Evolutionary conservation across 2,329 filamentous ascomycete species (phyloP).

Genomic region (Colletotrichum sp.): DNA sequence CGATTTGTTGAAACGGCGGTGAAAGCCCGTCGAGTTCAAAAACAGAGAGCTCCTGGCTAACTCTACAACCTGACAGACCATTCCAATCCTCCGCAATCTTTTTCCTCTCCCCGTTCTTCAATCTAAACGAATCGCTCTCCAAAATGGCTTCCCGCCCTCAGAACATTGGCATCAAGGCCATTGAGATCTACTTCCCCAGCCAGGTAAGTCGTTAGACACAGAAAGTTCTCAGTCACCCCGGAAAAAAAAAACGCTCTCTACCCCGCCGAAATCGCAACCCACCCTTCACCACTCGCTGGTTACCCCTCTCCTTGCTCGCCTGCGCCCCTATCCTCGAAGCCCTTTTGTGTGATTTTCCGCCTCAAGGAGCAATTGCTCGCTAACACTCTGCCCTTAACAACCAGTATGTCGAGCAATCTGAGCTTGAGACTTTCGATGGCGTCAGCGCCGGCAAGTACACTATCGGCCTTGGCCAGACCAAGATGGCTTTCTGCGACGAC

Average conservation of each 20-base stretch:
- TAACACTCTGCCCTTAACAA: neutral
- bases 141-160: constrained; percentile 78
- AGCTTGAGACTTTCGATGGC: constrained; percentile 87
- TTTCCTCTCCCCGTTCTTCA: neutral
- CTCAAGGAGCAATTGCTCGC: neutral
- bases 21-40: constrained; percentile 15
- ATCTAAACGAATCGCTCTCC: constrained; percentile 12
- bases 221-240: constrained; percentile 4
- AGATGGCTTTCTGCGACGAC: constrained; percentile 92
- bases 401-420: constrained; percentile 82
- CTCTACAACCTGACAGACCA: neutral
- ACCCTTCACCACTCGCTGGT: neutral
- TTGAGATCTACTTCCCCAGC: constrained; percentile 86
- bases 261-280: constrained; percentile 24
- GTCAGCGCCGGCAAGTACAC: constrained; percentile 85
- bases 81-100: neutral
- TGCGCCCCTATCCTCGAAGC: neutral
- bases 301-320: neutral
- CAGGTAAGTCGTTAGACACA: constrained; percentile 66
- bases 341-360: neutral
- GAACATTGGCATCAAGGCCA: constrained; percentile 92
- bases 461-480: constrained; percentile 88
- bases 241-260: neutral
- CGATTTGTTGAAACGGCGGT: constrained; percentile 22
- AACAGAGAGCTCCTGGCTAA: constrained; percentile 1